Evolutionary conservation across 176 grass and related monocot genomes (phyloP), one percentile per base, ranked within the genome.

Genomic region (Avena sativa): DNA sequence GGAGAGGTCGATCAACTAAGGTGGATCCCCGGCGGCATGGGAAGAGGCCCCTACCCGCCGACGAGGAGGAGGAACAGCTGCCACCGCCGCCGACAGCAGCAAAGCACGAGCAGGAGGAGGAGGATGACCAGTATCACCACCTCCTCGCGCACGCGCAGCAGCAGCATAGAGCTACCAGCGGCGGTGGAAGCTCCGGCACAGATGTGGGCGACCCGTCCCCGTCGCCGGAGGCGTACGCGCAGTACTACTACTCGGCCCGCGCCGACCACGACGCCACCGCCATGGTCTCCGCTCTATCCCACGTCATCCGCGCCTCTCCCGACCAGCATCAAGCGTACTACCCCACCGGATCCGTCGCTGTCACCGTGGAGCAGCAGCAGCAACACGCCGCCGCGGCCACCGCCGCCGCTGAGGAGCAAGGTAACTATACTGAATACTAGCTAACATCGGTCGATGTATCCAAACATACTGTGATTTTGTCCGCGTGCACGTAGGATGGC

Each of bases 1-100:
- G 20, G 60, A n/a, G 4, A 74, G 69, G 30, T 84, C 59, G 69
- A 60, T 84, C 49, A 44, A 87, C 34, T 85, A 86, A 57, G 87
- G 95, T 96, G 92, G 97, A 97, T 95, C 92, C 95, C 80, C 87
- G 89, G 83, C 56, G 91, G 78, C 86, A 94, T 99, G 94, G 94
- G 62, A 99, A 97, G 94, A 90, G 97, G 83, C 78, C 97, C 70
- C 91, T 99, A 59, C 91, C 92, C 38, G 86, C 94, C 60, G 84
- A 87, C 68, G 88, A 88, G 73, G 89, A 84, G 57, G 93, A 93
- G 64, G 83, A 88, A 17, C 84, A 86, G 36, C 64, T 51, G 16
- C 40, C 51, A 2, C 73, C 74, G 9, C 55, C 25, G 58, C 8
- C 51, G 69, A 3, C 81, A 26, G 56, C 74, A 3, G 3, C 79